These are phyloP conservation scores for Trifolium subterraneum DNA, from an alignment of 306 rosid species.

Conservation along the genomic window DNA sequence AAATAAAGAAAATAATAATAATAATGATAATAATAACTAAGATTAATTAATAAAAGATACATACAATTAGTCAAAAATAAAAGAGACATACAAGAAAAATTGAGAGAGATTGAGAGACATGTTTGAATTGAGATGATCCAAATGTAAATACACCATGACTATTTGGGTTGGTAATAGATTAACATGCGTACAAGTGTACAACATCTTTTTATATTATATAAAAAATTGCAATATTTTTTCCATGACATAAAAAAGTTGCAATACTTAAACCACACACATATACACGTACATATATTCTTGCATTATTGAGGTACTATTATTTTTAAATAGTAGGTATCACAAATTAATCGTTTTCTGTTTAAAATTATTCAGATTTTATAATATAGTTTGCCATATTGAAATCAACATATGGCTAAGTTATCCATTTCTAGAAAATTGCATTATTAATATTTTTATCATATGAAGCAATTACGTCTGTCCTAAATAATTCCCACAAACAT, in stretches of 20 bases:
- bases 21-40: not conserved
- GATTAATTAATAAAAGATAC: no score
- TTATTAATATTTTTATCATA: constrained; percentile 1
- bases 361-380: not conserved
- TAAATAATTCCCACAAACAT: constrained; percentile 7
- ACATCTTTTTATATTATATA: no score
- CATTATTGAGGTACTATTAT: constrained; percentile 32
- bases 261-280: constrained; percentile 13
- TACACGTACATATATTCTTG: not conserved
- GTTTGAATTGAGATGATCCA: not conserved
- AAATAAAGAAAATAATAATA: not conserved
- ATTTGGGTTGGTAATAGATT: not conserved
- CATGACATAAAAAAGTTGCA: not conserved
- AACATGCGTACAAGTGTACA: not conserved
- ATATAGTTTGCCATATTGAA: not conserved
- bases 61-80: no score
- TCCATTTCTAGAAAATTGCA: constrained; percentile 26
- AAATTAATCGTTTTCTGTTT: no score
- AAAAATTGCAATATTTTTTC: not conserved
- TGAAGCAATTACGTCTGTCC: constrained; percentile 13
- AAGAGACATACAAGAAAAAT: not conserved
- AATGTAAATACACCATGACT: not conserved
- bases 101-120: not conserved
- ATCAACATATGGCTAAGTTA: constrained; percentile 9
- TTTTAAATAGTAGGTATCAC: not conserved